A percentile compares a stretch with the other conserved stretches of the same genome.
phyloP scores from a whole-genome alignment of 2,329 filamentous ascomycete genomes.

The Colletotrichum sp. region DNA sequence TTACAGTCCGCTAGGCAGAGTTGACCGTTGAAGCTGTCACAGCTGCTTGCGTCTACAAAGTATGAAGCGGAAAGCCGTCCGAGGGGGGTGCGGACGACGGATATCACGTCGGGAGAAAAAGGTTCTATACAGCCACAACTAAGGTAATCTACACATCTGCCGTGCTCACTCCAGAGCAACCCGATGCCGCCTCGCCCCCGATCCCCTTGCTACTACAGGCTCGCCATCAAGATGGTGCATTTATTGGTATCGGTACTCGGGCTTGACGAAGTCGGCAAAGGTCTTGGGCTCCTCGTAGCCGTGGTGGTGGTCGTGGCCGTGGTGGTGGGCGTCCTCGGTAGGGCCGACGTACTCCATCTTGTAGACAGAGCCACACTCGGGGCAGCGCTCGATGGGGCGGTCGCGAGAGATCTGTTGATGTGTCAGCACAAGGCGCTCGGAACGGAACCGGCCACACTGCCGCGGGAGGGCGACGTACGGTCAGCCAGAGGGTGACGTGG shows the following conservation, averaged over 20 bases:
- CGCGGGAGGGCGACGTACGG: constrained; percentile 60
- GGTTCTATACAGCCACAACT: constrained; percentile 29
- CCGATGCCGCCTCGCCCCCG: constrained; percentile 17
- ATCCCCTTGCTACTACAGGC: constrained; percentile 7
- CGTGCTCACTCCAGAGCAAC: constrained; percentile 16
- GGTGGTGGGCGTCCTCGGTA: constrained; percentile 67
- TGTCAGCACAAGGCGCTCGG: neutral
- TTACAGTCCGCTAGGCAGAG: neutral
- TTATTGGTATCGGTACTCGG: constrained; percentile 82
- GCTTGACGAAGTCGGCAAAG: constrained; percentile 94
- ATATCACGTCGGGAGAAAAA: constrained; percentile 13
- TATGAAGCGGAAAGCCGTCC: neutral
- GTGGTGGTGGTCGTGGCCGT: constrained; percentile 64
- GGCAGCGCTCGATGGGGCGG: constrained; percentile 92
- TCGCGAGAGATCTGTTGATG: constrained; percentile 75
- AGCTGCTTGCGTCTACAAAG: neutral
- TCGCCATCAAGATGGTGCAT: constrained; percentile 18
- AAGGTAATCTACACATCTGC: constrained; percentile 46
- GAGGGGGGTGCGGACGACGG: neutral
- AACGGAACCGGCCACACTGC: neutral
- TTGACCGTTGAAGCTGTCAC: neutral
- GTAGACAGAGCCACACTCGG: constrained; percentile 94
- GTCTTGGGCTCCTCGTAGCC: constrained; percentile 89
- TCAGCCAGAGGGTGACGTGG: constrained; percentile 89
- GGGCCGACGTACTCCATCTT: constrained; percentile 98